Base-by-base conservation (phyloP, 2,329 filamentous ascomycete genomes). In the Verticillium nubilum region DNA sequence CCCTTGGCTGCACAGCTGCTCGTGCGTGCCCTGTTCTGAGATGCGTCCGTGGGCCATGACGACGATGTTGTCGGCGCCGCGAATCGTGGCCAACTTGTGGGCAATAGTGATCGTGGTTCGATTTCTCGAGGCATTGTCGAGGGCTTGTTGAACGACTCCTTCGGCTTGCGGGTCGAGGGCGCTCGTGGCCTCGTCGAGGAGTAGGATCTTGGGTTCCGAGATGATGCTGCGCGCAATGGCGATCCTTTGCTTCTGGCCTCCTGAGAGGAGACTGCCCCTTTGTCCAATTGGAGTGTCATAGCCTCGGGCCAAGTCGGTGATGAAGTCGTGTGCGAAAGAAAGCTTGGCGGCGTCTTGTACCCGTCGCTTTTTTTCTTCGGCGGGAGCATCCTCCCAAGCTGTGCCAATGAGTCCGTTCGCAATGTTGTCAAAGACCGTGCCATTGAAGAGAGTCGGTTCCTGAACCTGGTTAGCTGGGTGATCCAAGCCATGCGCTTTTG, bases 201-300 rank as follows among this genome's bases (percentile, higher is more conserved):
- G 75, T 3, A 87, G 73, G 9, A 88, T 80, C 56, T 75, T 75
- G 2, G 84, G 84, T 53, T 86, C 76, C 3, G 80, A 75, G 29
- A 87, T 78, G 15, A 88, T 71, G 19, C 81, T 82, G 27, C 84
- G 74, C 1, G 85, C 84, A 5, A 87, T 74, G 7, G 83, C 83
- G 58, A 88, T 75, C 5, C 85, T 76, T 66, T 88, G 85, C 57
- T 82, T 79, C 66, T 88, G 85, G 0, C 87, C 87, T n/a, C 87
- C 87, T 19, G 84, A 87, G 1, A 90, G 72, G 65, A 86, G 84
- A 58, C 84, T 83, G 9, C 88, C 87, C 15, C 81, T 78, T 65
- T 89, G 85, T 1, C 87, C 87, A 2, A 90, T 86, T 5, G 78
- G 73, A 0, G 86, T 87, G 2, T 83, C 76, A 64, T 89, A 90